Base-by-base conservation (phyloP, 164 flowering plant genomes). In the Tetracentron sinense region DNA sequence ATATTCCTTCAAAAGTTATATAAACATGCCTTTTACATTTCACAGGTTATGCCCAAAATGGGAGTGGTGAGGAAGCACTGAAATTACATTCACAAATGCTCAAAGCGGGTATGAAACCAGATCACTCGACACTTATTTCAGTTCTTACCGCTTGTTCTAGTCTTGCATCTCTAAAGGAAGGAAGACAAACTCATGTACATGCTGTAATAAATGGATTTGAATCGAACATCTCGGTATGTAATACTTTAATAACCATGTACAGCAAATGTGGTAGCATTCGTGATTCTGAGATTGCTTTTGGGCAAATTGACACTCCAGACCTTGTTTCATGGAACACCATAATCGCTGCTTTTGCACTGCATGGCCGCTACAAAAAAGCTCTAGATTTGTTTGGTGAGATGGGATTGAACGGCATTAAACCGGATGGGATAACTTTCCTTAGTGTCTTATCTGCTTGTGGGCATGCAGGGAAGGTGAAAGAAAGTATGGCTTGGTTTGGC, bases 251-350 rank as follows among this genome's bases (percentile, higher is more conserved):
- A 31, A 74, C 76, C 42, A 79, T 83, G 87, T 83, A 81, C 66
- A 72, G 77, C 68, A 80, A 74, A 74, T 79, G 79, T 70, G 87
- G 87, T 33, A 31, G 75, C 55, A 51, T 83, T 42, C 38, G 55
- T 65, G 81, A 83, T 21, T 70, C 85, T 0, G 79, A 72, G 65
- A 25, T 51, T 25, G 77, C 73, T 52, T 81, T 83, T 49, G 21
- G 54, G 44, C 72, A 69, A 63, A 70, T 78, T 26, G 22, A 47
- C 25, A 48, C 28, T 68, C 81, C 77, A 19, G 77, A 74, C 54
- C 49, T 79, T 28, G 81, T 79, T 50, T 76, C 85, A 1, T 83
- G 85, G 83, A 83, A 81, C 66, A 66, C 83, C 54, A 69, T 83
- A 23, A 78, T 81, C 33, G 72, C 83, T 12, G 81, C 73, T 6